Conservation (phyloP, 2,329 filamentous ascomycete genomes). For the Lasiodiplodia sp. region DNA sequence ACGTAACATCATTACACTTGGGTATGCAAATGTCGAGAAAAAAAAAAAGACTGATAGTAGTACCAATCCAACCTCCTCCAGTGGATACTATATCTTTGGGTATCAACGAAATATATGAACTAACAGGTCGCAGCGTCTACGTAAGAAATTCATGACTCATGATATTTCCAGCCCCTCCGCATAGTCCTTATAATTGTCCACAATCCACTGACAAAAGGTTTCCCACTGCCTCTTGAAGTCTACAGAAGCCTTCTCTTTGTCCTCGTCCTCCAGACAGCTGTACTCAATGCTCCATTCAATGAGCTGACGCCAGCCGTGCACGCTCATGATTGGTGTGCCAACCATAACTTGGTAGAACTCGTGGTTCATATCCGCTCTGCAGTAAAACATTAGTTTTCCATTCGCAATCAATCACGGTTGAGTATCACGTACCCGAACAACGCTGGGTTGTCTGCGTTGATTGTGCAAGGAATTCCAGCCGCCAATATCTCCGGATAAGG, state of each 20-base stretch:
- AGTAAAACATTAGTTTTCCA: neutral
- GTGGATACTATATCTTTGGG: neutral
- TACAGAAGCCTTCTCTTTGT: slow-evolving; percentile 49
- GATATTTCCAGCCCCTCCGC: slow-evolving; percentile 1
- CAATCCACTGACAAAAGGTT: slow-evolving; percentile 62
- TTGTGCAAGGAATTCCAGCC: slow-evolving; percentile 75
- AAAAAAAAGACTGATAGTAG: no score
- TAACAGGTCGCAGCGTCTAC: neutral
- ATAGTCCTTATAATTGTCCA: slow-evolving; percentile 45
- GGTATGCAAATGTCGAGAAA: no score
- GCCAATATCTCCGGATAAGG: slow-evolving; percentile 72
- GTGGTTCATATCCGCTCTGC: slow-evolving; percentile 73
- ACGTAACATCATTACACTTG: no score
- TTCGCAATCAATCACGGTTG: slow-evolving; percentile 4
- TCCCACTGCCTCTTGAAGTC: slow-evolving; percentile 66
- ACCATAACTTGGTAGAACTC: slow-evolving; percentile 81
- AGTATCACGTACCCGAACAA: slow-evolving; percentile 65
- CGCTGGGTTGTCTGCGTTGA: slow-evolving; percentile 78
- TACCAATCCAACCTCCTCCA: no score
- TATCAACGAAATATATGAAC: neutral
- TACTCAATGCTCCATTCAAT: slow-evolving; percentile 56
- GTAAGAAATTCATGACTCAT: slow-evolving; percentile 5
- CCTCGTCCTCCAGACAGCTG: slow-evolving; percentile 47
- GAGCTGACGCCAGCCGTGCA: slow-evolving; percentile 74
- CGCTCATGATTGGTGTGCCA: slow-evolving; percentile 69